These are phyloP conservation scores for Trichoderma cornu-damae DNA, from an alignment of 2,329 filamentous ascomycete species.

Conservation along the genomic window DNA sequence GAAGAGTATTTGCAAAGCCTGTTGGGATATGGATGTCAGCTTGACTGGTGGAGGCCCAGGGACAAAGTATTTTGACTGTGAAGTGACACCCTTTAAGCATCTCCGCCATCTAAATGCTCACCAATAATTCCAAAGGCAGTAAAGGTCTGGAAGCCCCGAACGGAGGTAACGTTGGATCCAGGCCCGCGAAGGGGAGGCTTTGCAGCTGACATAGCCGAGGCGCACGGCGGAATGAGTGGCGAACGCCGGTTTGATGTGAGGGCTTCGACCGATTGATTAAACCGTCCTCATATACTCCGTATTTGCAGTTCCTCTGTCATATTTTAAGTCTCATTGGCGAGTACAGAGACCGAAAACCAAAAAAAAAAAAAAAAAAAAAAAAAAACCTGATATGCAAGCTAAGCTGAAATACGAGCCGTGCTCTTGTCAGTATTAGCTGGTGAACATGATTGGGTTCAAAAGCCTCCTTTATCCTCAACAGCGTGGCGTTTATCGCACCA, in stretches of 20 bases:
- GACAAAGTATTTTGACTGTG: background rate
- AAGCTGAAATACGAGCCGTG: background rate
- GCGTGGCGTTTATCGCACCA: background rate
- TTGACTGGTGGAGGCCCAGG: background rate
- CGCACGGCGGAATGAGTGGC: background rate
- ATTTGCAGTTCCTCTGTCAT: too few species aligned
- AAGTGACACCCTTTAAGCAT: too few species aligned
- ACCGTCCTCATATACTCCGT: background rate
- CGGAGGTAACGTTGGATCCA: background rate
- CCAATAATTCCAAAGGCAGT: slow-evolving; percentile 2
- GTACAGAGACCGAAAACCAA: too few species aligned
- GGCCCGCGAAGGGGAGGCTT: background rate
- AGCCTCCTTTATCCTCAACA: background rate
- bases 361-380: too few species aligned
- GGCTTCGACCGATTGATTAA: background rate
- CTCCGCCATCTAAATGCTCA: background rate
- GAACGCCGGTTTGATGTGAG: background rate
- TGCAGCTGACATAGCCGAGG: background rate
- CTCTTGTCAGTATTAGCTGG: background rate
- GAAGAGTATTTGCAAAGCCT: slow-evolving; percentile 3
- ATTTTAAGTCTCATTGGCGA: too few species aligned
- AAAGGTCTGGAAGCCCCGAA: background rate
- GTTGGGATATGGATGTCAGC: background rate
- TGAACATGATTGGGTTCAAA: background rate
- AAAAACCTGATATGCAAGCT: too few species aligned